phyloP scores from a whole-genome alignment of 2,329 filamentous ascomycete genomes.

The Claviceps humidiphila region DNA sequence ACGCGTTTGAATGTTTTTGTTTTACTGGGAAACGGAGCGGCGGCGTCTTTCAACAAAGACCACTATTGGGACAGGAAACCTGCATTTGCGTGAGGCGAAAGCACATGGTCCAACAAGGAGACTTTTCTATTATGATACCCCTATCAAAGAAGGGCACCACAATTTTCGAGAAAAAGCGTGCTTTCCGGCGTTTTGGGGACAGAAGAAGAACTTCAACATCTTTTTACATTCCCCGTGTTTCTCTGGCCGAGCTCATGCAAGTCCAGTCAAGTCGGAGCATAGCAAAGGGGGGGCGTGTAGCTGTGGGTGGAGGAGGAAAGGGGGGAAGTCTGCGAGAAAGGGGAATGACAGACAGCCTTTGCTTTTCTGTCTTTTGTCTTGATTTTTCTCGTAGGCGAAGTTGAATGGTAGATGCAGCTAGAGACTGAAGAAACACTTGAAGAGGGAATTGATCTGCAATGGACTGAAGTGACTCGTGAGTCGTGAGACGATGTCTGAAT shows the following conservation, averaged over 20 bases:
- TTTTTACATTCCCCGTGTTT: constrained; percentile 26
- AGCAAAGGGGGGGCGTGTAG: not conserved
- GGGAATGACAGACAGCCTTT: not conserved
- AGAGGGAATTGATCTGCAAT: not conserved
- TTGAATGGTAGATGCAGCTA: constrained; percentile 6
- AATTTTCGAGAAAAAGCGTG: constrained; percentile 18
- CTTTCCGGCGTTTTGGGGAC: constrained; percentile 26
- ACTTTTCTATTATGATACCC: constrained; percentile 28
- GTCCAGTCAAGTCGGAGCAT: constrained; percentile 13
- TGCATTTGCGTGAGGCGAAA: constrained; percentile 25
- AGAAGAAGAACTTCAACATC: constrained; percentile 36
- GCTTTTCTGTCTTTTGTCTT: not conserved
- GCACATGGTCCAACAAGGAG: constrained; percentile 15
- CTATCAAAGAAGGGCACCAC: constrained; percentile 21
- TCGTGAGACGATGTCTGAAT: too few species aligned
- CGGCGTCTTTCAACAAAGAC: constrained; percentile 37
- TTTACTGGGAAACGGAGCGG: constrained; percentile 22
- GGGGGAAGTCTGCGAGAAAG: not conserved
- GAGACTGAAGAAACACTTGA: constrained; percentile 5
- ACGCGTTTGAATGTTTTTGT: constrained; percentile 9
- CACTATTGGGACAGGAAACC: constrained; percentile 17
- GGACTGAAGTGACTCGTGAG: too few species aligned
- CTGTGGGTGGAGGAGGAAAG: not conserved
- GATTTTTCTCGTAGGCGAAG: not conserved
- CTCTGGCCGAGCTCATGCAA: constrained; percentile 27